phyloP scores from a whole-genome alignment of 352 stramenopile genomes.

The Phytopythium litorale region DNA sequence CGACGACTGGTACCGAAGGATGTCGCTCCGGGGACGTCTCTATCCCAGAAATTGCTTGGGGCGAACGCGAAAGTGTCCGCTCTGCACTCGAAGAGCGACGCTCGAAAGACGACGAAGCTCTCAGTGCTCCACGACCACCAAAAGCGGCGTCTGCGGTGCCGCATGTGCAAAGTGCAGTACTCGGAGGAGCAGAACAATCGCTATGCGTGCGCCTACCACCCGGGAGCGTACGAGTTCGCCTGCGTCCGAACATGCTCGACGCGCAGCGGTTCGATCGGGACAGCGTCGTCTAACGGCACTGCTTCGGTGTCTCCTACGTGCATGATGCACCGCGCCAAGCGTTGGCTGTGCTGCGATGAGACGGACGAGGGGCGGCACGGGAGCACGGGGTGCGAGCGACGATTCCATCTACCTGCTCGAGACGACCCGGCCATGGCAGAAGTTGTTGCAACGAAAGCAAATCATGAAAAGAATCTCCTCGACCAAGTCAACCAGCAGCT shows the following conservation, averaged over 20 bases:
- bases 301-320: slow-evolving; percentile 26
- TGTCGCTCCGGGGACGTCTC: slow-evolving; percentile 7
- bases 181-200: slow-evolving; percentile 70
- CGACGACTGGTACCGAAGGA: slow-evolving; percentile 25
- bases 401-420: slow-evolving; percentile 57
- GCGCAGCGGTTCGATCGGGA: slow-evolving; percentile 8
- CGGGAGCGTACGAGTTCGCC: slow-evolving; percentile 56
- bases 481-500: slow-evolving; percentile 60
- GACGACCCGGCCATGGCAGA: slow-evolving; percentile 35
- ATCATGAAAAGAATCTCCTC: slow-evolving; percentile 35
- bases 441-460: slow-evolving; percentile 39
- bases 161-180: slow-evolving; percentile 60
- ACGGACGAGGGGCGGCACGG: slow-evolving; percentile 67
- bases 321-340: slow-evolving; percentile 68
- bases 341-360: slow-evolving; percentile 75
- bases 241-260: slow-evolving; percentile 54
- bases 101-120: slow-evolving; percentile 20
- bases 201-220: slow-evolving; percentile 62
- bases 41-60: not conserved
- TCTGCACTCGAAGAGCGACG: not conserved
- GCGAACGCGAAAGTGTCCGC: not conserved
- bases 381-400: slow-evolving; percentile 47
- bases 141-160: slow-evolving; percentile 42
- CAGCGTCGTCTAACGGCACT: too few species aligned
- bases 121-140: slow-evolving; percentile 63